A percentile compares a stretch with the other conserved stretches of the same genome.
Evolutionary conservation across 2,329 filamentous ascomycete genomes (phyloP).

Genomic region (Chaetomium sp.): DNA sequence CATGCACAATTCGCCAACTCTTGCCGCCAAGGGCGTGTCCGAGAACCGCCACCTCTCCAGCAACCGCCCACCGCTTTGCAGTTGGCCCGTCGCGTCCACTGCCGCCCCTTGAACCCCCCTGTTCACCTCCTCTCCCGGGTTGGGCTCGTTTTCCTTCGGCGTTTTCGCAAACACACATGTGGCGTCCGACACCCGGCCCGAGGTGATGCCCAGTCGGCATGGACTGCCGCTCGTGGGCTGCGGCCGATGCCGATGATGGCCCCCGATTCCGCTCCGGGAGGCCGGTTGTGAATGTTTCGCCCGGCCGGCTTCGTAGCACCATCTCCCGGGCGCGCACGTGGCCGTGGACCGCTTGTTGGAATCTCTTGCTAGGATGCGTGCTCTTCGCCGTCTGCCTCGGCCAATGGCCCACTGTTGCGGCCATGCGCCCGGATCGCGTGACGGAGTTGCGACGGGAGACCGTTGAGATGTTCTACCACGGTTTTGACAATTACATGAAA

Average conservation of each 20-base stretch:
- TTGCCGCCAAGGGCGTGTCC: neutral
- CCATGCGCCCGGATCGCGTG: conserved; percentile 52
- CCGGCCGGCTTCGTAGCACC: neutral
- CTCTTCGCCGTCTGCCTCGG: conserved; percentile 29
- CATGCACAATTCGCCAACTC: neutral
- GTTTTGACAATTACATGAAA: conserved; percentile 89
- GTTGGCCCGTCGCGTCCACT: neutral
- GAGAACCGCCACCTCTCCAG: conserved; percentile 3
- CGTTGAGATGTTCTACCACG: conserved; percentile 89
- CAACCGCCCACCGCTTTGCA: neutral
- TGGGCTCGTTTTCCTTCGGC: neutral
- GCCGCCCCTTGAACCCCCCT: neutral
- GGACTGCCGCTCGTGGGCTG: conserved; percentile 20
- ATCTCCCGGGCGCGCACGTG: neutral
- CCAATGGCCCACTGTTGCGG: conserved; percentile 36
- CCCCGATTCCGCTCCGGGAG: conserved; percentile 6
- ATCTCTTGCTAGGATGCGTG: conserved; percentile 19
- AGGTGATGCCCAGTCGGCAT: conserved; percentile 25
- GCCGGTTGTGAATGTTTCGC: neutral
- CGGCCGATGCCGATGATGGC: conserved; percentile 16
- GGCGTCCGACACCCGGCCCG: neutral
- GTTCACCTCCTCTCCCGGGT: neutral
- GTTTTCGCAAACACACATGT: conserved; percentile 15
- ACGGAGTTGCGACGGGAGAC: conserved; percentile 52
- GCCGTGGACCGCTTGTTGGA: neutral